Percentiles rank a stretch among this genome's conserved stretches.
Conservation (phyloP, 2,329 filamentous ascomycete genomes). For the Aspergillus terreus region DNA sequence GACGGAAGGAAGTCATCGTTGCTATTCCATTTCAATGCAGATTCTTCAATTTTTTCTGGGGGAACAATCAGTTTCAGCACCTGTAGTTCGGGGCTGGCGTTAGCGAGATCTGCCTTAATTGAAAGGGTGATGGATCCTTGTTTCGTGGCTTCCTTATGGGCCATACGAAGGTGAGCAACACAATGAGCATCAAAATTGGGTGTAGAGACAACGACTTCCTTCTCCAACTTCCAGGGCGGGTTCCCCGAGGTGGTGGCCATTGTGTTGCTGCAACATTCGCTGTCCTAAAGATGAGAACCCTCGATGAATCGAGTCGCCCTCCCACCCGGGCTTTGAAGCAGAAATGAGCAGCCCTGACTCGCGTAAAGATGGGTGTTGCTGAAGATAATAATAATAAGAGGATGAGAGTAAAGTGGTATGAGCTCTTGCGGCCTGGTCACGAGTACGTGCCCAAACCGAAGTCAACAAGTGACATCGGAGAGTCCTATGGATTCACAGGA, state of each 20-base stretch:
- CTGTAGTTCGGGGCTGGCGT: conserved; percentile 13
- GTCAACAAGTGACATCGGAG: conserved; percentile 16
- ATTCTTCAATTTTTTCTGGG: conserved; percentile 13
- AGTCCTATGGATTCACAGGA: conserved; percentile 21
- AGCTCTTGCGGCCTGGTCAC: conserved; percentile 16
- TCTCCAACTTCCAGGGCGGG: conserved; percentile 12
- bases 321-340: conserved; percentile 21
- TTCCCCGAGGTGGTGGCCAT: conserved; percentile 13
- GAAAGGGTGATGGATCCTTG: conserved; percentile 17
- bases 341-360: conserved; percentile 21
- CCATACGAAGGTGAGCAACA: conserved; percentile 15
- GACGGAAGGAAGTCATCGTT: conserved; percentile 13
- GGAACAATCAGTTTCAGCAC: conserved; percentile 15
- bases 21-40: conserved; percentile 11
- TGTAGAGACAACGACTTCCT: conserved; percentile 15
- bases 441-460: conserved; percentile 17
- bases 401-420: conserved; percentile 10
- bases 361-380: conserved; percentile 5
- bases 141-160: conserved; percentile 12
- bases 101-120: conserved; percentile 16
- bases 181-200: conserved; percentile 10
- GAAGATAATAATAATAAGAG: conserved; percentile 5
- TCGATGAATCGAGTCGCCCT: conserved; percentile 21
- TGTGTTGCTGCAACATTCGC: conserved; percentile 10
- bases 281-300: conserved; percentile 11